These are phyloP conservation scores for Musa itinerans DNA, from an alignment of 176 grass and related monocot genomes.

Conservation along the genomic window DNA sequence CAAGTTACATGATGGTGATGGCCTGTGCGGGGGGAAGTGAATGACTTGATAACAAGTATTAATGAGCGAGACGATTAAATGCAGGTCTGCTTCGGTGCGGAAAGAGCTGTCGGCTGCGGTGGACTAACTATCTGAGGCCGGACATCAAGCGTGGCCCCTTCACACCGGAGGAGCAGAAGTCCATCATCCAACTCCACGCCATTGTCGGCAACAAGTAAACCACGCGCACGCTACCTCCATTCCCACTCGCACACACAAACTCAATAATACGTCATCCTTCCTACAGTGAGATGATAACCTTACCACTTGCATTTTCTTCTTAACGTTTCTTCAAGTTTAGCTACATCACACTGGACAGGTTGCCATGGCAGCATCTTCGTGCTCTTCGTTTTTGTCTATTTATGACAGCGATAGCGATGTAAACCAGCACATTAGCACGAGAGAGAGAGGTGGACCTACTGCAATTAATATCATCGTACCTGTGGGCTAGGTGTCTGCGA, in stretches of 20 bases:
- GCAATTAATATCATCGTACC: not conserved
- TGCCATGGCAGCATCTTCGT: not conserved
- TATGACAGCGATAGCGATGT: not conserved
- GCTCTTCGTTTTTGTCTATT: not conserved
- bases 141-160: conserved; percentile 96
- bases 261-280: too few species aligned
- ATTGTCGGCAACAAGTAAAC: conserved; percentile 85
- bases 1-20: too few species aligned
- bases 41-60: not conserved
- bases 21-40: too few species aligned
- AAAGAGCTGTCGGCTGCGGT: conserved; percentile 96
- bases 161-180: conserved; percentile 72
- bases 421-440: not conserved
- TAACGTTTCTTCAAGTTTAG: not conserved
- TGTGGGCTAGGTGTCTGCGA: not conserved
- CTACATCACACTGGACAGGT: not conserved
- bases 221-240: not conserved
- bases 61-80: not conserved
- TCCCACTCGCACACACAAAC: too few species aligned
- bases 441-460: not conserved
- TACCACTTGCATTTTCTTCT: not conserved
- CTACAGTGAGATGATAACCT: too few species aligned
- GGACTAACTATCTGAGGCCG: conserved; percentile 95
- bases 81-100: conserved; percentile 82
- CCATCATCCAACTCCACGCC: conserved; percentile 86